phyloP scores from a whole-genome alignment of 345 rosid species.

The Citrus hindsii region DNA sequence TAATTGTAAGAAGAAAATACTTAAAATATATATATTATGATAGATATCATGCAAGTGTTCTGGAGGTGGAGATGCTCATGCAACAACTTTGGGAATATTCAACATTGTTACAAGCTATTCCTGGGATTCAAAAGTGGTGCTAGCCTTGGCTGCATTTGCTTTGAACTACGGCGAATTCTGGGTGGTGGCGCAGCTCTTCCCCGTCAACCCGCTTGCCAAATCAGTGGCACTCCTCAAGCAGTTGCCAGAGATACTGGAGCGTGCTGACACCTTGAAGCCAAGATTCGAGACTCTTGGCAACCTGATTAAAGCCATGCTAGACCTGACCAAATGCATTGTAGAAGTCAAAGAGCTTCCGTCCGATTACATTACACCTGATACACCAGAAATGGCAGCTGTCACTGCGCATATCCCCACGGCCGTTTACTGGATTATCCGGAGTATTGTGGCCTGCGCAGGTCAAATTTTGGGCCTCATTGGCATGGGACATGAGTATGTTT shows the following conservation, averaged over 20 bases:
- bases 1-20: not conserved
- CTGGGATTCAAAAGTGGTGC: constrained; percentile 63
- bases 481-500: constrained; percentile 49
- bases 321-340: constrained; percentile 44
- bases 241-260: constrained; percentile 40
- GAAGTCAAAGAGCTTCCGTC: constrained; percentile 47
- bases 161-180: constrained; percentile 56
- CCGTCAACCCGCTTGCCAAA: constrained; percentile 54
- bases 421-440: constrained; percentile 55
- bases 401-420: constrained; percentile 49
- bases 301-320: constrained; percentile 40
- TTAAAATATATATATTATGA: not conserved
- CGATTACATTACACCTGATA: constrained; percentile 34
- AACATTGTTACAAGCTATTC: constrained; percentile 32
- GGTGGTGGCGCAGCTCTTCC: constrained; percentile 48
- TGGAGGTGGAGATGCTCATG: constrained; percentile 45
- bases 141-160: constrained; percentile 55
- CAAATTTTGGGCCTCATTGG: constrained; percentile 45
- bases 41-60: constrained; percentile 50
- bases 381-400: constrained; percentile 27
- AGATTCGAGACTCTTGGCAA: constrained; percentile 35
- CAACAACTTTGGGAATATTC: constrained; percentile 38
- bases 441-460: constrained; percentile 42
- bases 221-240: constrained; percentile 51
- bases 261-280: constrained; percentile 25